phyloP scores from a whole-genome alignment of 140 eudicot species.

The Anethum foeniculum region DNA sequence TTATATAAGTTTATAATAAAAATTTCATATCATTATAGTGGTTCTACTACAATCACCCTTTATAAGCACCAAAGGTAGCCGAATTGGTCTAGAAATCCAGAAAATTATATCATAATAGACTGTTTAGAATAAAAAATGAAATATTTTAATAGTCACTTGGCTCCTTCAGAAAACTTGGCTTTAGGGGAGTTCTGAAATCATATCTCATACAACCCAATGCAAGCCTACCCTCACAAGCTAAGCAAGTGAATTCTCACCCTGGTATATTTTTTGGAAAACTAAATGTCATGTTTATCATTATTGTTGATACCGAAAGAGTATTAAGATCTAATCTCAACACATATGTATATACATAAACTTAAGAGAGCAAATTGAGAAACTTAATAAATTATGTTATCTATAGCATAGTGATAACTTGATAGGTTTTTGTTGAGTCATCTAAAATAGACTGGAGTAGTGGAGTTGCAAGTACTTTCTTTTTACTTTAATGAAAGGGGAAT shows the following conservation, averaged over 20 bases:
- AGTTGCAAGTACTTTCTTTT: background rate
- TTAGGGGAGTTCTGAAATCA: background rate
- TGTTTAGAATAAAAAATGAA: background rate
- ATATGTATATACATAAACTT: background rate
- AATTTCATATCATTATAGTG: background rate
- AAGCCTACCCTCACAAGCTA: background rate
- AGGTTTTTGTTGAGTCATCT: too few relatives aligned
- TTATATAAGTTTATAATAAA: too few relatives aligned
- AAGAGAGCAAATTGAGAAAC: background rate
- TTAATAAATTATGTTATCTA: too few relatives aligned
- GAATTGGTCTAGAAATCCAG: background rate
- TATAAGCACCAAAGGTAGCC: background rate
- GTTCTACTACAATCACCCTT: background rate
- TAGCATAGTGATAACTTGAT: background rate
- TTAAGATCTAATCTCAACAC: background rate
- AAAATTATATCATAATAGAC: background rate
- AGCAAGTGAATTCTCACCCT: background rate
- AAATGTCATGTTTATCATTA: background rate
- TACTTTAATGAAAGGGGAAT: background rate
- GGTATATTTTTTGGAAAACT: background rate
- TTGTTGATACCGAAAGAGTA: background rate
- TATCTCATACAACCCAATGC: background rate
- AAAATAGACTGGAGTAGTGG: background rate
- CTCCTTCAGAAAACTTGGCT: background rate
- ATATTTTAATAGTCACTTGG: background rate